Conservation (phyloP, 352 stramenopile species). For the Pythium periplocum region DNA sequence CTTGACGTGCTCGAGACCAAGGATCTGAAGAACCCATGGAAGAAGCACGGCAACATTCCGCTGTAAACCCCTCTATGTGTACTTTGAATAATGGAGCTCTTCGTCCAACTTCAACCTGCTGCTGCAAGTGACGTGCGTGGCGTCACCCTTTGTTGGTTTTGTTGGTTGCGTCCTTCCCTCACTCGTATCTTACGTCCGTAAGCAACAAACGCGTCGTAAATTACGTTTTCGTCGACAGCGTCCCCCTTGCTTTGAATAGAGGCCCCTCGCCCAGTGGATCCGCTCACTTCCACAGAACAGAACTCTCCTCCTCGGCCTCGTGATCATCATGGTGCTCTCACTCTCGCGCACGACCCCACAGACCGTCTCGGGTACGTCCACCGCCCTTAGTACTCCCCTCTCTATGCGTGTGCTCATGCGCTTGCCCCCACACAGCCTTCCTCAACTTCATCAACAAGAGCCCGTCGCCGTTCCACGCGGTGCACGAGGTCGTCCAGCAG, state of each 20-base stretch:
- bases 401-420: conserved; percentile 1
- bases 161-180: background rate
- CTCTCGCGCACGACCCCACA: conserved; percentile 52
- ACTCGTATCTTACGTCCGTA: background rate
- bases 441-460: conserved; percentile 93
- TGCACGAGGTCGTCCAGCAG: conserved; percentile 77
- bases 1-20: conserved; percentile 94
- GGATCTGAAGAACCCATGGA: conserved; percentile 88
- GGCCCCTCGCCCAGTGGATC: background rate
- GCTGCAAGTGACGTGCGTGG: background rate
- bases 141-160: background rate
- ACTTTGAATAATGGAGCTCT: background rate
- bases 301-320: background rate
- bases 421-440: conserved; percentile 34
- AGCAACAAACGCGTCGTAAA: background rate
- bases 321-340: conserved; percentile 34
- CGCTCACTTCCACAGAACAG: background rate
- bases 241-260: background rate
- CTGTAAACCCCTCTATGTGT: conserved; percentile 62
- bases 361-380: conserved; percentile 34
- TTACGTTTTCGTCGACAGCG: background rate
- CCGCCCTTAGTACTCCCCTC: background rate
- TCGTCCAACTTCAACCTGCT: background rate
- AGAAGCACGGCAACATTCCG: conserved; percentile 98
- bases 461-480: conserved; percentile 93